Percentiles rank a stretch among this genome's conserved stretches.
phyloP scores from a whole-genome alignment of 805 yeast genomes.

The Saccharomycopsis sp. region DNA sequence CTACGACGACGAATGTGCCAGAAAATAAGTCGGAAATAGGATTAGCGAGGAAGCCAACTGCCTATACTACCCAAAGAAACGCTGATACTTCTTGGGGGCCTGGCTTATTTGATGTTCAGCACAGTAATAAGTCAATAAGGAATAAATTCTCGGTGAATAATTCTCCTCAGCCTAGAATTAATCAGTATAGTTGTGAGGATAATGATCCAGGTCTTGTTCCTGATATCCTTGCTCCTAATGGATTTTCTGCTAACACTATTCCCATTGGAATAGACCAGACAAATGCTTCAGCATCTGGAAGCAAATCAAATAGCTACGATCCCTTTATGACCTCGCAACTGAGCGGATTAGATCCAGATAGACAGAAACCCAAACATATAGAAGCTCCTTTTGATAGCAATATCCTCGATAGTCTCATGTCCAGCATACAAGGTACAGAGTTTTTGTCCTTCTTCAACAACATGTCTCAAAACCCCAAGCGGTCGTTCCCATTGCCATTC shows the following conservation, averaged over 20 bases:
- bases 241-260: background rate
- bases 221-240: background rate
- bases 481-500: constrained; percentile 10
- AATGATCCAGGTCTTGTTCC: background rate
- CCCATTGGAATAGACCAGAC: no score
- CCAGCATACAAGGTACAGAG: constrained; percentile 3
- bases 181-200: background rate
- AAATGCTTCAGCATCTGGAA: background rate
- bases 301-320: background rate
- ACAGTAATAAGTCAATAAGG: background rate
- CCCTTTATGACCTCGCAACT: background rate
- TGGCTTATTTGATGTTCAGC: background rate
- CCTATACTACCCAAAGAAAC: background rate
- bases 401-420: background rate
- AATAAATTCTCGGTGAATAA: background rate
- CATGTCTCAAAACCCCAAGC: background rate
- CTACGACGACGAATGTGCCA: no score
- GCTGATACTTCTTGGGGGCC: background rate
- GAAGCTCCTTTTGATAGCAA: background rate
- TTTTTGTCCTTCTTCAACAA: constrained; percentile 6
- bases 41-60: background rate
- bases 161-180: background rate
- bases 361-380: background rate
- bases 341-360: background rate
- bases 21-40: background rate